Base-by-base conservation (phyloP, 1,284 basidiomycete genomes). In the Ustilago crameri region DNA sequence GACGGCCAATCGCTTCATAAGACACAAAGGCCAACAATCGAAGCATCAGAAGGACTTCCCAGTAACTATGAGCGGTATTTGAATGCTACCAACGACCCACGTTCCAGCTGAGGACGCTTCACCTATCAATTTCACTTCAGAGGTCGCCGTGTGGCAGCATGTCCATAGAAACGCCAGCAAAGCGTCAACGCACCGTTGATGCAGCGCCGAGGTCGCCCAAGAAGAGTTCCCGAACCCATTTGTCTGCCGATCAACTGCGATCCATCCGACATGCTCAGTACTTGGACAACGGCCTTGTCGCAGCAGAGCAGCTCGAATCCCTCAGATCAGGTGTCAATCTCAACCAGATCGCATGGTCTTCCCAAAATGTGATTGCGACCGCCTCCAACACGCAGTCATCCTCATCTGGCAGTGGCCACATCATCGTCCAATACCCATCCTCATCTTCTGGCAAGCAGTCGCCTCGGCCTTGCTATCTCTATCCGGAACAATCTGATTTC, bases 311-410 rank as follows among this genome's bases (percentile, higher is more conserved):
- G 30, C 48, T 71, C 9, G 30, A 49, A 3, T 32, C 37, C 15
- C 37, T 72, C 0, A 37, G 32, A 17, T 7, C 23, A 9, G 69
- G 63, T 15, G 14, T 32, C 20, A 15, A 58, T 27, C 51, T 50
- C 1, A 30, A 38, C 3, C 54, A 73, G 44, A 59, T 73, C n/a
- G 64, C 64, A 1, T 73, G 70, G 64, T 73, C 70, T 2, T 14
- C 47, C 2, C 70, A 73, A 3, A 73, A 73, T 22, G 46, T 67
- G 1, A 35, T 73, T 22, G 70, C 70, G 1, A 44, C 44, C 24
- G 57, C 70, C 9, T 73, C 70, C 50, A 42, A 54, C n/a, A 49
- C 55, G n/a, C 51, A 27, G n/a, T 37, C 18, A n/a, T 43, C 54
- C 35, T 49, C 58, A 5, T 30, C 50, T 1, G 32, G 51, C 7